A percentile compares a stretch with the other conserved stretches of the same genome.
Evolutionary conservation across 306 rosid species (phyloP).

Genomic region (Trifolium subterraneum): DNA sequence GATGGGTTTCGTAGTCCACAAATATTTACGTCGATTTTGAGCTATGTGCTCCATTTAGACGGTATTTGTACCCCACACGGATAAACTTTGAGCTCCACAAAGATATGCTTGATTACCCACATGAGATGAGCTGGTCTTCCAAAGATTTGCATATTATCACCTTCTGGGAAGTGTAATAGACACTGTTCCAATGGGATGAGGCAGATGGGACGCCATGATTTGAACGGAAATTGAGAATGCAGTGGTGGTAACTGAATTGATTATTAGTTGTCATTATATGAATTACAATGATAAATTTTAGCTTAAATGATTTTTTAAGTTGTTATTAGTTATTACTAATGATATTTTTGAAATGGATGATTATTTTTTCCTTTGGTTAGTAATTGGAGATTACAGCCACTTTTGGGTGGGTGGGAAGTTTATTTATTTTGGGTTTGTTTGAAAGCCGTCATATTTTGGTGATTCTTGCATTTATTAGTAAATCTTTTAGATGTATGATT

Average conservation of each 20-base stretch:
- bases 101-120: conserved; percentile 9
- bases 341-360: neutral
- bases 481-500: neutral
- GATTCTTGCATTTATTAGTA: neutral
- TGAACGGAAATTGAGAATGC: neutral
- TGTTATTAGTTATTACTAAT: neutral
- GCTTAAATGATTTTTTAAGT: neutral
- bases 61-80: neutral
- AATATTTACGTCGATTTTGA: neutral
- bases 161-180: neutral
- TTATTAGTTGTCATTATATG: neutral
- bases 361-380: conserved; percentile 7
- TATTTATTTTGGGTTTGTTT: conserved; percentile 11
- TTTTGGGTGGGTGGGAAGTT: neutral
- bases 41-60: neutral
- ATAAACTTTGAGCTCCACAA: neutral
- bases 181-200: neutral
- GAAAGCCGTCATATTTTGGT: neutral
- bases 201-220: neutral
- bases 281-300: neutral
- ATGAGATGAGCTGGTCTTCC: conserved; percentile 3
- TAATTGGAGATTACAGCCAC: neutral
- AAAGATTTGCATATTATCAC: neutral
- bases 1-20: neutral
- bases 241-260: neutral